Evolutionary conservation across 352 stramenopile species (phyloP).

Genomic region (Aphanomyces astaci): DNA sequence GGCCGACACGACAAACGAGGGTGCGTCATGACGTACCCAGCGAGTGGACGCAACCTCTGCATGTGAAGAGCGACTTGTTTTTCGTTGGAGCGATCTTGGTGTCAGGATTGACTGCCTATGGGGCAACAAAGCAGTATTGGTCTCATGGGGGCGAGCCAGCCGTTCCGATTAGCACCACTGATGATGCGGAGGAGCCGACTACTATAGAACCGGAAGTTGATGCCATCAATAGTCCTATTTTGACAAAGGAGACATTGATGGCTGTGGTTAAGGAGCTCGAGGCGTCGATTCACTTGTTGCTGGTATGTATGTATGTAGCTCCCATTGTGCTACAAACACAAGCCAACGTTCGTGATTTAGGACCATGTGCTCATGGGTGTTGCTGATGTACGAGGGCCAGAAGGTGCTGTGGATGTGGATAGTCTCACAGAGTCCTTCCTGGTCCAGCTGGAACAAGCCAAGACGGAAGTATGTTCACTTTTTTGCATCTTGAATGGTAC

Average conservation of each 20-base stretch:
- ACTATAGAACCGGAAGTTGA: background rate
- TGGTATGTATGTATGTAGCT: no score
- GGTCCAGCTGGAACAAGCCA: background rate
- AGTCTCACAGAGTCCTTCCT: background rate
- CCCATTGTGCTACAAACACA: no score
- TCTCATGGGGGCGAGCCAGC: background rate
- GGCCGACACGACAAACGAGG: background rate
- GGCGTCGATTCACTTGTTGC: background rate
- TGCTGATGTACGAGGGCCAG: background rate
- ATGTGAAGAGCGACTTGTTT: conserved; percentile 6
- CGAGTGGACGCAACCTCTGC: background rate
- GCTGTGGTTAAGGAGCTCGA: background rate
- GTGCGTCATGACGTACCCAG: background rate
- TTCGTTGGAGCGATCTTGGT: background rate
- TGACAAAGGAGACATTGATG: background rate
- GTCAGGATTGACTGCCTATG: background rate
- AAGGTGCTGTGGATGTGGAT: background rate
- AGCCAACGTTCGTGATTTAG: no score
- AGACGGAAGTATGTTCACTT: background rate
- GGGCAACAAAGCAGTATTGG: background rate
- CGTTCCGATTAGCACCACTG: background rate
- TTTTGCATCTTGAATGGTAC: no score
- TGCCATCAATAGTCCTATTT: background rate
- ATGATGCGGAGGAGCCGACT: background rate
- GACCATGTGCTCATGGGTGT: background rate